Base-by-base conservation (phyloP, 345 rosid genomes). In the Acer negundo region DNA sequence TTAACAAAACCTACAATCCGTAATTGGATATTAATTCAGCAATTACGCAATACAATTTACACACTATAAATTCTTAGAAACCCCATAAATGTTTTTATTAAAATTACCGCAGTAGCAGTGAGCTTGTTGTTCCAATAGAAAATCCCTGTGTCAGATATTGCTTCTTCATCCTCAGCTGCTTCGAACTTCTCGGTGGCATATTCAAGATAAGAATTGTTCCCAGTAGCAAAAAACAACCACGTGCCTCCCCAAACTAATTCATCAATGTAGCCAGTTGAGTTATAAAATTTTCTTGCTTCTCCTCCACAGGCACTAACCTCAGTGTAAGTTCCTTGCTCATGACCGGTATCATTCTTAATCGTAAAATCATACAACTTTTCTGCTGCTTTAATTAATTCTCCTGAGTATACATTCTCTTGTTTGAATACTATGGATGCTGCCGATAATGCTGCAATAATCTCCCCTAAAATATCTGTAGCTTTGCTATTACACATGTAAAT, bases 51-150 rank as follows among this genome's bases (percentile, higher is more conserved):
- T 44, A 9, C 75, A 59, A 28, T 17, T 40, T 23, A 35, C 53
- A 28, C 24, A 62, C 22, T 20, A 11, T 13, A 66, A 46, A 23
- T 19, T 15, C 15, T 31, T 44, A 7, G 0, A n/a, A 63, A 74
- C 62, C 10, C 1, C 12, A 28, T 7, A 47, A 64, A 22, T 53
- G n/a, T 35, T 20, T 63, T 20, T 4, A 19, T 72, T 10, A 44
- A 72, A 24, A 15, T 82, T 86, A 91, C 94, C 80, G 70, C 80
- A 28, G n/a, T 85, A 46, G 90, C 87, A 6, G 82, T 74, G 42
- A 87, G 77, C 82, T 89, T 91, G 83, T 84, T 91, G 83, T 89
- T 87, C 95, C 95, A 91, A 73, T 76, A 82, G 80, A 89, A 88
- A 62, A 83, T 63, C 35, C 87, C 88, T 80, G 77, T 75, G 16